Conservation (phyloP, 2,329 filamentous ascomycete genomes). For the Grosmannia penicillata region DNA sequence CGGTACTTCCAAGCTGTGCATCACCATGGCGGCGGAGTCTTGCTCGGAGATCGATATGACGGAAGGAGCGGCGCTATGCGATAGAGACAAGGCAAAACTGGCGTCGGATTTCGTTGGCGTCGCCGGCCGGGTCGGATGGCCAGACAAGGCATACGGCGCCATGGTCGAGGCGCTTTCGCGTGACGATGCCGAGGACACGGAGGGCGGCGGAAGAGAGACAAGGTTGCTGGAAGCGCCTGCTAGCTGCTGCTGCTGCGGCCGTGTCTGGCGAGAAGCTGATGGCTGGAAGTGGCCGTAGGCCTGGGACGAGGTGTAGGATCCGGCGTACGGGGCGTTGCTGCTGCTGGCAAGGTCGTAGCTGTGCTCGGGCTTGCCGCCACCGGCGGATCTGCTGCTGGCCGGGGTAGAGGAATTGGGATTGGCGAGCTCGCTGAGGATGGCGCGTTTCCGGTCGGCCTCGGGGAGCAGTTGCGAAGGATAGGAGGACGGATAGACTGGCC, state of each 20-base stretch:
- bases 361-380: neutral
- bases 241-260: neutral
- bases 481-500: slow-evolving; percentile 1
- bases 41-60: slow-evolving; percentile 19
- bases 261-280: neutral
- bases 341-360: neutral
- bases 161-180: slow-evolving; percentile 9
- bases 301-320: neutral
- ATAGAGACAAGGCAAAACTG: neutral
- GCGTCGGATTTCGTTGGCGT: slow-evolving; percentile 20
- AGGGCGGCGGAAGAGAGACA: neutral
- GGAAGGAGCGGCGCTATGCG: slow-evolving; percentile 2
- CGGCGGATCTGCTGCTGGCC: neutral
- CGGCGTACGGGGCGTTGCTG: neutral
- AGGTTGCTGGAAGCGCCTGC: too few relatives aligned
- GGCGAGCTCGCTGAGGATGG: slow-evolving; percentile 8
- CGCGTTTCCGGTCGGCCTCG: slow-evolving; percentile 10
- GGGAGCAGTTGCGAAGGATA: slow-evolving; percentile 4
- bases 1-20: slow-evolving; percentile 56
- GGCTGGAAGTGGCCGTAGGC: neutral
- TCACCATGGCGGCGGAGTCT: slow-evolving; percentile 29
- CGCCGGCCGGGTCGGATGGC: slow-evolving; percentile 20
- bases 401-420: too few relatives aligned
- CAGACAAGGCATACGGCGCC: slow-evolving; percentile 9
- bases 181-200: slow-evolving; percentile 7